Evolutionary conservation across 345 rosid genomes (phyloP).

Genomic region (Brassica carinata): DNA sequence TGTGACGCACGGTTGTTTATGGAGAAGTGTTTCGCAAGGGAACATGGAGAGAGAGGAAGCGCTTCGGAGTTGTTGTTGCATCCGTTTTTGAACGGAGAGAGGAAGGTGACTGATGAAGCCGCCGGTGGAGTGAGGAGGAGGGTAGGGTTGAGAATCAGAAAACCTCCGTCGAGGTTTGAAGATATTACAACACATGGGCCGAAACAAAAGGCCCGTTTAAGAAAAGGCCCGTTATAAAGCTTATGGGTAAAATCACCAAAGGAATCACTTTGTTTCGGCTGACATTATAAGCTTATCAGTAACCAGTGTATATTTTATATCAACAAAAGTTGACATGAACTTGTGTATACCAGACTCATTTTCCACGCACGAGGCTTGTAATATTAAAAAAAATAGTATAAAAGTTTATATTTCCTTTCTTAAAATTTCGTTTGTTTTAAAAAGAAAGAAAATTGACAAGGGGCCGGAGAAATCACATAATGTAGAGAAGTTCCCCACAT

Average conservation of each 20-base stretch:
- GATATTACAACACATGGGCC: conserved; percentile 7
- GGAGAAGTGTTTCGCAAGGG: conserved; percentile 38
- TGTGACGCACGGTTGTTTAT: conserved; percentile 26
- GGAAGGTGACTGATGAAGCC: neutral
- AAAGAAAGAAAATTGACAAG: conserved; percentile 25
- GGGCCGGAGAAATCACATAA: conserved; percentile 28
- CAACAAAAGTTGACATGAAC: conserved; percentile 15
- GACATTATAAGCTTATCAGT: too few relatives aligned
- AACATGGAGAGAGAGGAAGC: conserved; percentile 22
- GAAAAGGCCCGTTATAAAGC: neutral
- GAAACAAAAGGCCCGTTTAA: conserved; percentile 17
- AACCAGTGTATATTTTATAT: neutral
- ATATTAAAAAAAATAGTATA: neutral
- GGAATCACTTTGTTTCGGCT: neutral
- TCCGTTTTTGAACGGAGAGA: conserved; percentile 25
- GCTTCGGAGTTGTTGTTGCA: conserved; percentile 37
- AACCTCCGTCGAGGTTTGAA: neutral
- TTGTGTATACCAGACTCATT: neutral
- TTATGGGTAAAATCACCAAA: neutral
- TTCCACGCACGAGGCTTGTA: conserved; percentile 19
- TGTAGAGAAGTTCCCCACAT: conserved; percentile 35
- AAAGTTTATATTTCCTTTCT: neutral
- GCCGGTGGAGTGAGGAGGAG: conserved; percentile 16
- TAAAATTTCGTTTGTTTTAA: conserved; percentile 2
- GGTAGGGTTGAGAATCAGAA: conserved; percentile 23